Conservation (phyloP, 148 eudicot genomes). For the Salicornia ramosissima region DNA sequence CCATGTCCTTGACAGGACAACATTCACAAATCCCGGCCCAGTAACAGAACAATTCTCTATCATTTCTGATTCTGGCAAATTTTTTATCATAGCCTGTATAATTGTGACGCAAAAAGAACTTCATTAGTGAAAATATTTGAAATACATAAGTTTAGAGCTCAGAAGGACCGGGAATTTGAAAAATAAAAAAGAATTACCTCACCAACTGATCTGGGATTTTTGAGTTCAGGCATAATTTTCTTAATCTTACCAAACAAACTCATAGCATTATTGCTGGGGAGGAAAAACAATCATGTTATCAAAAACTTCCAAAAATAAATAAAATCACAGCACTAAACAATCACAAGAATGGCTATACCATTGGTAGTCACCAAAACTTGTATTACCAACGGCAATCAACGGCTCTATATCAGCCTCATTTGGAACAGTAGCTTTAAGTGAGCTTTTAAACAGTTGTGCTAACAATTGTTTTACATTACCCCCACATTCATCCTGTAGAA, state of each 20-base stretch:
- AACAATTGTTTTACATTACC: constrained; percentile 51
- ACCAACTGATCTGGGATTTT: constrained; percentile 65
- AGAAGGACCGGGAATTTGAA: too few species aligned
- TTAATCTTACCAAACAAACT: constrained; percentile 54
- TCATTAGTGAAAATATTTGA: neutral
- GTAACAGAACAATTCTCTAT: constrained; percentile 59
- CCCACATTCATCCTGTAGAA: constrained; percentile 36
- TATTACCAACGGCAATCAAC: constrained; percentile 44
- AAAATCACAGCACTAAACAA: neutral
- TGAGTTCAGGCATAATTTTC: constrained; percentile 49
- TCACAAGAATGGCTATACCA: constrained; percentile 32
- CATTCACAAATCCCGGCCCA: constrained; percentile 80
- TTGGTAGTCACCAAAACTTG: constrained; percentile 64
- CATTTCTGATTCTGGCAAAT: constrained; percentile 65
- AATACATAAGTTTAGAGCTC: too few species aligned
- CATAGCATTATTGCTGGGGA: constrained; percentile 86
- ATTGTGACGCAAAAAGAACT: neutral
- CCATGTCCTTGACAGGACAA: constrained; percentile 58
- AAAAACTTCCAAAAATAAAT: neutral
- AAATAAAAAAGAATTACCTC: constrained; percentile 32
- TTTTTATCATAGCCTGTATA: constrained; percentile 52
- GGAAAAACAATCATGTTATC: neutral
- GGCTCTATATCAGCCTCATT: constrained; percentile 38
- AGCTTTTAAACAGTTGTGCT: constrained; percentile 41
- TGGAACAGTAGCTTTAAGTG: constrained; percentile 52